Evolutionary conservation across 208 protist genomes (phyloP).

Genomic region (Acanthamoeba castellanii): DNA sequence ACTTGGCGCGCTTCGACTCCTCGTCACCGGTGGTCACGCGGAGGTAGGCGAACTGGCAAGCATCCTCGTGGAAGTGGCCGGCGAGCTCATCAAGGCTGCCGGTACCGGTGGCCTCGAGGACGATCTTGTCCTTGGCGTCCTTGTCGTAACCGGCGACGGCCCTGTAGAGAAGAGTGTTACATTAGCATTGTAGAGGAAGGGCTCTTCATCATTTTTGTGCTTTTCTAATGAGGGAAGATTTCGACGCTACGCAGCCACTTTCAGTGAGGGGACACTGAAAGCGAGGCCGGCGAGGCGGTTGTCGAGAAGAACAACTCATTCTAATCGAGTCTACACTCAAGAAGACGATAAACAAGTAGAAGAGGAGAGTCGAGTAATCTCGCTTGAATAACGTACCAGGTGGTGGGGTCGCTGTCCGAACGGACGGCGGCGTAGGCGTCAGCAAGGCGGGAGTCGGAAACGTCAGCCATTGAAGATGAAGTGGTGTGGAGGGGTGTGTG

Average conservation of each 20-base stretch:
- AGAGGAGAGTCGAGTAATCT: not conserved
- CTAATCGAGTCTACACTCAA: too few relatives aligned
- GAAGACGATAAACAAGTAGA: too few relatives aligned
- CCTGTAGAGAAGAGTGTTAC: slow-evolving; percentile 28
- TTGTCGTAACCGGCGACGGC: slow-evolving; percentile 79
- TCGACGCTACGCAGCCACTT: not conserved
- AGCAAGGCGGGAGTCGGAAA: slow-evolving; percentile 59
- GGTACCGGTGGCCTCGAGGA: slow-evolving; percentile 65
- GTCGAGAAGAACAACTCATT: not conserved
- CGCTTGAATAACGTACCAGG: not conserved
- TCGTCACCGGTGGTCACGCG: slow-evolving; percentile 84
- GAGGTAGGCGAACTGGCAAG: slow-evolving; percentile 80
- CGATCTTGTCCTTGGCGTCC: slow-evolving; percentile 65
- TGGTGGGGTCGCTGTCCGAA: slow-evolving; percentile 70
- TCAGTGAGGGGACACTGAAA: slow-evolving; percentile 9
- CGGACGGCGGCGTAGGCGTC: slow-evolving; percentile 70
- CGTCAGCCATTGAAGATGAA: slow-evolving; percentile 60
- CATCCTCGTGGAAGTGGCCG: slow-evolving; percentile 70
- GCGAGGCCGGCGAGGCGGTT: not conserved
- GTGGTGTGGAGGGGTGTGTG: slow-evolving; percentile 26
- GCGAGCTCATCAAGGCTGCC: slow-evolving; percentile 78
- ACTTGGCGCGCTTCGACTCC: slow-evolving; percentile 86
- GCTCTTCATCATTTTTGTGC: too few relatives aligned
- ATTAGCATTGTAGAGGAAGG: too few relatives aligned
- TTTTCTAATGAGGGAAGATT: not conserved